Evolutionary conservation across 2,329 filamentous ascomycete genomes (phyloP).

Genomic region (Emergomyces orientalis): DNA sequence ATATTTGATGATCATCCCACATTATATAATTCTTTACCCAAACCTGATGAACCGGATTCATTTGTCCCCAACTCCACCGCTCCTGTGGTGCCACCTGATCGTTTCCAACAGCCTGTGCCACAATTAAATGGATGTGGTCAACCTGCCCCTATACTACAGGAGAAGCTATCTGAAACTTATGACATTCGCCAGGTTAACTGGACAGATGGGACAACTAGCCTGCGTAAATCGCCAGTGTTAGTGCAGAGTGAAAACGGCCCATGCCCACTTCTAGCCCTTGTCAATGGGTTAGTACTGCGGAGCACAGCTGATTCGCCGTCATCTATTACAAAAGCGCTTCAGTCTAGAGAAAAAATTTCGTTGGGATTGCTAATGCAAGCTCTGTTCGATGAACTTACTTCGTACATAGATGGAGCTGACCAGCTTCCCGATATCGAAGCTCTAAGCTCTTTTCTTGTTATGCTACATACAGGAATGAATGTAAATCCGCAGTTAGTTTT

Average conservation of each 20-base stretch:
- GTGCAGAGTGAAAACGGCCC: conserved; percentile 92
- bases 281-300: conserved; percentile 82
- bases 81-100: not conserved
- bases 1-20: not conserved
- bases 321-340: conserved; percentile 66
- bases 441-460: conserved; percentile 76
- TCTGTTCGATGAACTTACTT: conserved; percentile 88
- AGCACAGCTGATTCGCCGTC: conserved; percentile 59
- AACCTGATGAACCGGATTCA: not conserved
- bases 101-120: not conserved
- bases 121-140: not conserved
- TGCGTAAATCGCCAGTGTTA: conserved; percentile 73
- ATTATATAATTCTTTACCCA: not conserved
- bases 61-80: not conserved
- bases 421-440: conserved; percentile 78
- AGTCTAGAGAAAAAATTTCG: conserved; percentile 77
- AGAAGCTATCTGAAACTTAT: conserved; percentile 59
- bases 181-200: conserved; percentile 87
- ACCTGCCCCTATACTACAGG: not conserved
- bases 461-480: conserved; percentile 93
- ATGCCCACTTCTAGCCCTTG: conserved; percentile 82
- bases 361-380: conserved; percentile 77
- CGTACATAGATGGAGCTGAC: conserved; percentile 57
- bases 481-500: conserved; percentile 85
- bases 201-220: conserved; percentile 56